Percentiles rank a stretch among this genome's conserved stretches.
Conservation (phyloP, 2,329 filamentous ascomycete genomes). For the Purpureocillium lavendulum region DNA sequence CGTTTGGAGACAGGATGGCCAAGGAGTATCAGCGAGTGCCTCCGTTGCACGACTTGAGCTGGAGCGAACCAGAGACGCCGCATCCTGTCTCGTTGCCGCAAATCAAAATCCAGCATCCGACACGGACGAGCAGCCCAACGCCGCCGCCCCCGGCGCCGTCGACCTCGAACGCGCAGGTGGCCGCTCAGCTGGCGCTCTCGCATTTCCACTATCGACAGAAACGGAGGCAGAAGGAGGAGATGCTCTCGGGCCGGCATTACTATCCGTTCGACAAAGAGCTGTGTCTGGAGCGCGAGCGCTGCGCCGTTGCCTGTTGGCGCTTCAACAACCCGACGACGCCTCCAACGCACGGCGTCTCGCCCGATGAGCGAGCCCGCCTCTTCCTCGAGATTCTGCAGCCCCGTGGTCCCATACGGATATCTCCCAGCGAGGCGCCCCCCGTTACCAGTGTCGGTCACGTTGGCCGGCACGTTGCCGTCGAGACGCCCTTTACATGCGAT, state of each 20-base stretch:
- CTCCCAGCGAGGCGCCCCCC: conserved; percentile 44
- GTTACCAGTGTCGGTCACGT: conserved; percentile 52
- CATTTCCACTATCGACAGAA: conserved; percentile 40
- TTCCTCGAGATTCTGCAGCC: conserved; percentile 67
- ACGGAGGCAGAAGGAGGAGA: conserved; percentile 77
- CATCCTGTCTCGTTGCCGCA: conserved; percentile 47
- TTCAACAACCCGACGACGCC: conserved; percentile 77
- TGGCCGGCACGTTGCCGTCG: conserved; percentile 69
- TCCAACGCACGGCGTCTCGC: conserved; percentile 61
- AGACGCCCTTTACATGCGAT: conserved; percentile 84
- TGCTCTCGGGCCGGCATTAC: conserved; percentile 75
- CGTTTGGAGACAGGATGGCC: conserved; percentile 39
- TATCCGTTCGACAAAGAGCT: conserved; percentile 72
- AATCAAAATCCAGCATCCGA: conserved; percentile 46
- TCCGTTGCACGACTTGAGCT: conserved; percentile 49
- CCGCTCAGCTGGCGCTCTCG: conserved; percentile 51
- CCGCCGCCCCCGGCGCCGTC: conserved; percentile 27
- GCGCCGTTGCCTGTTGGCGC: conserved; percentile 69
- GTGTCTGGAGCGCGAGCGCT: conserved; percentile 75
- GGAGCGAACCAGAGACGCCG: conserved; percentile 46
- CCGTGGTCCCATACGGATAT: conserved; percentile 44
- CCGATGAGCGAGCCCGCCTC: conserved; percentile 57
- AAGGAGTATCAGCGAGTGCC: conserved; percentile 55
- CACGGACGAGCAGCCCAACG: conserved; percentile 38
- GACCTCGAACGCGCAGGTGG: conserved; percentile 40